Evolutionary conservation across 768 basidiomycete genomes (phyloP).

Genomic region (Mycena crocata): DNA sequence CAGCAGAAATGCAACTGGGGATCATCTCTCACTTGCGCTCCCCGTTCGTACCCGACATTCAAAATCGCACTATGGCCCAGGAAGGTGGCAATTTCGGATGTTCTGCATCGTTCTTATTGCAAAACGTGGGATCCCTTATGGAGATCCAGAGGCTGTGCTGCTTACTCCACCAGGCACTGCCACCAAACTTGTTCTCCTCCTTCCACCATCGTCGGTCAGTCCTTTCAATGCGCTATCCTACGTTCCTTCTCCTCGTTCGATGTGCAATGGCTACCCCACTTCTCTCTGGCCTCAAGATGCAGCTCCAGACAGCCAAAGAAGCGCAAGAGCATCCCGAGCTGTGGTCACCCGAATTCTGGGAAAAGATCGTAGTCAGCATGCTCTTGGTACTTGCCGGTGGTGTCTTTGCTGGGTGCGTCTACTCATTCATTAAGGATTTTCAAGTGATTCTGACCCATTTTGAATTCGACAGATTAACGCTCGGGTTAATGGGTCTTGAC

Average conservation of each 20-base stretch:
- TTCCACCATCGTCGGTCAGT: too few species aligned
- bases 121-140: too few species aligned
- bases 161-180: too few species aligned
- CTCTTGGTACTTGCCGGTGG: constrained; percentile 86
- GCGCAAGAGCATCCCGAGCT: constrained; percentile 22
- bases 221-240: constrained; percentile 2
- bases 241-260: constrained; percentile 2
- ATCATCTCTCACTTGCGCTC: too few species aligned
- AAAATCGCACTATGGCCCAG: too few species aligned
- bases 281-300: constrained; percentile 3
- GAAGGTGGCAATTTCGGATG: too few species aligned
- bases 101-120: too few species aligned
- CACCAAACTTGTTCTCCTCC: background rate
- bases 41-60: too few species aligned
- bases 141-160: too few species aligned
- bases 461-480: constrained; percentile 80
- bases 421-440: too few species aligned
- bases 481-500: constrained; percentile 95
- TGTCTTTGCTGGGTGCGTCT: constrained; percentile 88
- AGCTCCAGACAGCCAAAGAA: constrained; percentile 9
- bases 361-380: constrained; percentile 74
- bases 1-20: too few species aligned
- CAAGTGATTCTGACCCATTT: background rate
- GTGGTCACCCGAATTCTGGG: constrained; percentile 63
- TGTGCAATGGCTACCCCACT: constrained; percentile 10